Conservation (phyloP, 306 rosid species). For the Cucurbita argyrosperma region DNA sequence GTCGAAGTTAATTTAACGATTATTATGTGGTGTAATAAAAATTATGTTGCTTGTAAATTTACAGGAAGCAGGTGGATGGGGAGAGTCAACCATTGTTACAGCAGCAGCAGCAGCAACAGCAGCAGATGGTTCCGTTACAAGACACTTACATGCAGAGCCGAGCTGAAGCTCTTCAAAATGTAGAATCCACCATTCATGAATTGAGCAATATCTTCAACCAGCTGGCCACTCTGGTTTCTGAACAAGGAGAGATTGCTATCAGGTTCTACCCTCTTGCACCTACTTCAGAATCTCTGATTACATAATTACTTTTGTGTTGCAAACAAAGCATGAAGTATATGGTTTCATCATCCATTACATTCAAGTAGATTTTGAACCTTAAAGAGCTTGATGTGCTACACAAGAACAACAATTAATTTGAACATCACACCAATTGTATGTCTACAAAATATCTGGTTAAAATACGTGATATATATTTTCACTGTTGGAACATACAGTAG, state of each 20-base stretch:
- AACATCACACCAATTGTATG: background rate
- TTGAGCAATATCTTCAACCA: slow-evolving; percentile 90
- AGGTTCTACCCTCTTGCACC: slow-evolving; percentile 35
- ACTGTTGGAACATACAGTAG: background rate
- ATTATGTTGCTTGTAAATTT: slow-evolving; percentile 9
- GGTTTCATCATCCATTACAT: background rate
- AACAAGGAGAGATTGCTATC: slow-evolving; percentile 94
- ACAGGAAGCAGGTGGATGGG: slow-evolving; percentile 70
- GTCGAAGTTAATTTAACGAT: background rate
- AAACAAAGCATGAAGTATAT: background rate
- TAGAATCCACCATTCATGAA: slow-evolving; percentile 93
- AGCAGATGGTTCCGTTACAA: slow-evolving; percentile 76
- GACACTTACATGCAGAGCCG: slow-evolving; percentile 95
- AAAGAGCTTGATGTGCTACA: background rate
- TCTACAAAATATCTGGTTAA: background rate
- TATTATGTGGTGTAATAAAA: background rate
- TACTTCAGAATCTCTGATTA: background rate
- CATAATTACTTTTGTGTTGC: background rate
- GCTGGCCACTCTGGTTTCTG: slow-evolving; percentile 86
- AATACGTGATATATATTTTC: background rate
- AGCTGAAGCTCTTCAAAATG: slow-evolving; percentile 96
- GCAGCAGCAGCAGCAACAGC: slow-evolving; percentile 52
- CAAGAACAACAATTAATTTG: too few species aligned
- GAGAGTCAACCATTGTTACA: slow-evolving; percentile 76
- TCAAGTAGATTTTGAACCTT: background rate